Conservation (phyloP, 495 filamentous ascomycete genomes). For the Symbiotaphrina buchneri region DNA sequence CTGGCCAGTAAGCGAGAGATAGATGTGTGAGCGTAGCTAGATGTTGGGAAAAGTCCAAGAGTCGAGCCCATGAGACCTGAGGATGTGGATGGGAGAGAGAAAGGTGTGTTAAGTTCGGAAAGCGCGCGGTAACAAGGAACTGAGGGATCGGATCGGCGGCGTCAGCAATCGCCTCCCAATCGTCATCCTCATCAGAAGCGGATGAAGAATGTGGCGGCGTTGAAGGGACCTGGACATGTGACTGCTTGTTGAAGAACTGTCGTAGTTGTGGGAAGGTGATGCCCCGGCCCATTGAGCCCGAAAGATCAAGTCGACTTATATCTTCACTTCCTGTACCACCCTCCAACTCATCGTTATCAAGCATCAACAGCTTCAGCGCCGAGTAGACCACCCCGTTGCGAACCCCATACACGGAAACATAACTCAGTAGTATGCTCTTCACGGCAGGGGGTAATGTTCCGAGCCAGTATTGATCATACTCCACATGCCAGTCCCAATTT, state of each 20-base stretch:
- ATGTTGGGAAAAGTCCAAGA: conserved; percentile 36
- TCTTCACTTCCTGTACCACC: conserved; percentile 21
- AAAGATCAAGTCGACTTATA: conserved; percentile 40
- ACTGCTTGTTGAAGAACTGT: conserved; percentile 21
- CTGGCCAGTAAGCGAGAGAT: conserved; percentile 62
- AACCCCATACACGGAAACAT: conserved; percentile 30
- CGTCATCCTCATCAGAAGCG: conserved; percentile 8
- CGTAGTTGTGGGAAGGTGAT: conserved; percentile 34
- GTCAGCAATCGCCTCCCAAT: conserved; percentile 20
- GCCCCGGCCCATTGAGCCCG: conserved; percentile 31
- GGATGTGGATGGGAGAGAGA: conserved; percentile 24
- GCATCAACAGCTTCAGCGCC: conserved; percentile 15
- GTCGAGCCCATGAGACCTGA: conserved; percentile 38
- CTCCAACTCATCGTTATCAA: conserved; percentile 11
- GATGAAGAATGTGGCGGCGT: not conserved
- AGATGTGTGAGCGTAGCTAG: conserved; percentile 50
- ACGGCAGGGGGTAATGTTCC: conserved; percentile 36
- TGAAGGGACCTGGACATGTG: not conserved
- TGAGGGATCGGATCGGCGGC: conserved; percentile 5
- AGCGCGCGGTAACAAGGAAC: conserved; percentile 9
- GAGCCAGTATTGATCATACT: conserved; percentile 44
- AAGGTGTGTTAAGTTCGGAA: conserved; percentile 28
- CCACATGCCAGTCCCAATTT: conserved; percentile 46
- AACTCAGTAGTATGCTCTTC: conserved; percentile 36
- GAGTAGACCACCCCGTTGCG: conserved; percentile 19